Evolutionary conservation across 176 grass and related monocot species (phyloP).

Genomic region (Chrysopogon serrulatus): DNA sequence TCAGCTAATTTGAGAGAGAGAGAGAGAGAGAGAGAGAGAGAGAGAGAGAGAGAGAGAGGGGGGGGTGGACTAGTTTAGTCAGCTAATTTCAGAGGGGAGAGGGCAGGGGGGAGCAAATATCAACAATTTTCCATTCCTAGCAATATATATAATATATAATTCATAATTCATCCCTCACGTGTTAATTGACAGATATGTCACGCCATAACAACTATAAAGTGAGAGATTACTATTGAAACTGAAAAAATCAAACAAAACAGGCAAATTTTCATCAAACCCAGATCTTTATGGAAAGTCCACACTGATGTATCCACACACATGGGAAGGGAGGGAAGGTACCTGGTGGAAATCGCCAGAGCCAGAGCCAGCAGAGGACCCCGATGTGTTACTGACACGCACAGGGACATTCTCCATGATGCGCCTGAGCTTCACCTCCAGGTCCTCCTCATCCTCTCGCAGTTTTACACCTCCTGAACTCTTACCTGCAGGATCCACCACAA

Average conservation of each 20-base stretch:
- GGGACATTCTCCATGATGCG: slow-evolving; percentile 92
- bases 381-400: slow-evolving; percentile 86
- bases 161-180: neutral
- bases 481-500: slow-evolving; percentile 32
- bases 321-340: slow-evolving; percentile 6
- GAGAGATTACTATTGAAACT: neutral
- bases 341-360: slow-evolving; percentile 98
- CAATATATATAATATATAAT: too few species aligned
- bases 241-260: neutral
- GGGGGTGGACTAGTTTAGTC: neutral
- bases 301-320: neutral
- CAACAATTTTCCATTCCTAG: neutral
- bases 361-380: slow-evolving; percentile 85
- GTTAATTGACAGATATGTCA: neutral
- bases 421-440: slow-evolving; percentile 88
- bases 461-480: slow-evolving; percentile 51
- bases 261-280: neutral
- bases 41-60: too few species aligned
- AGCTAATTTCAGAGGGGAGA: neutral
- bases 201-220: neutral
- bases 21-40: too few species aligned
- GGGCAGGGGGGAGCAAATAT: neutral
- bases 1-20: neutral
- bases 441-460: slow-evolving; percentile 85
- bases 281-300: neutral